A percentile compares a stretch with the other conserved stretches of the same genome.
Evolutionary conservation across 2,329 filamentous ascomycete species (phyloP).

Genomic region (Xylaria sp.): DNA sequence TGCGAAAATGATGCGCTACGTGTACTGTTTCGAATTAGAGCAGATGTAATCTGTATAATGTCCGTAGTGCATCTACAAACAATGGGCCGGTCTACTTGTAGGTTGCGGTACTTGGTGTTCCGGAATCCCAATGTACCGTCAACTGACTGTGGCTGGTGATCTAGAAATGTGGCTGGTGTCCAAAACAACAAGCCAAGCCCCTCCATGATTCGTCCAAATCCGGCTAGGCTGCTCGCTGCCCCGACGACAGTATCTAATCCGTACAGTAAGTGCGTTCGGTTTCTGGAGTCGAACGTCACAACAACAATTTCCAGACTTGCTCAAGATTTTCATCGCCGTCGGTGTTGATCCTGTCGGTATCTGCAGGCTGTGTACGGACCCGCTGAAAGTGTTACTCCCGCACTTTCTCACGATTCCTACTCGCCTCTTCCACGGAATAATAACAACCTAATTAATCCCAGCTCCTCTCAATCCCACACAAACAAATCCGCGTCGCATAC

Average conservation of each 20-base stretch:
- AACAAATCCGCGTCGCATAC: slow-evolving; percentile 2
- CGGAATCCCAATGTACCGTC: neutral
- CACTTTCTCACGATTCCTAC: neutral
- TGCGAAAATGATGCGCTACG: neutral
- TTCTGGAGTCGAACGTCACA: slow-evolving; percentile 14
- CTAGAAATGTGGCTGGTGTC: neutral
- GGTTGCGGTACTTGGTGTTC: neutral
- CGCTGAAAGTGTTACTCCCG: neutral
- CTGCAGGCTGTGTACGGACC: neutral
- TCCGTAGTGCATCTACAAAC: neutral
- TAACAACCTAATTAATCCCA: neutral
- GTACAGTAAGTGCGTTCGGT: neutral
- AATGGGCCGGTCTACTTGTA: neutral
- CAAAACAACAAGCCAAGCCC: slow-evolving; percentile 1
- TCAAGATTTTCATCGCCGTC: neutral
- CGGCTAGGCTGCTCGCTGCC: slow-evolving; percentile 13
- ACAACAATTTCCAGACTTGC: neutral
- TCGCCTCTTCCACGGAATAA: neutral
- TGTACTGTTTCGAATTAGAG: neutral
- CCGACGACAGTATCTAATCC: slow-evolving; percentile 4
- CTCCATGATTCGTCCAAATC: slow-evolving; percentile 9
- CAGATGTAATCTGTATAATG: neutral
- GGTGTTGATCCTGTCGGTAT: neutral
- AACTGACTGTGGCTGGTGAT: slow-evolving; percentile 3
- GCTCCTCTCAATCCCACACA: neutral